phyloP scores from a whole-genome alignment of 352 stramenopile genomes.

The Thalassiosira sp. region DNA sequence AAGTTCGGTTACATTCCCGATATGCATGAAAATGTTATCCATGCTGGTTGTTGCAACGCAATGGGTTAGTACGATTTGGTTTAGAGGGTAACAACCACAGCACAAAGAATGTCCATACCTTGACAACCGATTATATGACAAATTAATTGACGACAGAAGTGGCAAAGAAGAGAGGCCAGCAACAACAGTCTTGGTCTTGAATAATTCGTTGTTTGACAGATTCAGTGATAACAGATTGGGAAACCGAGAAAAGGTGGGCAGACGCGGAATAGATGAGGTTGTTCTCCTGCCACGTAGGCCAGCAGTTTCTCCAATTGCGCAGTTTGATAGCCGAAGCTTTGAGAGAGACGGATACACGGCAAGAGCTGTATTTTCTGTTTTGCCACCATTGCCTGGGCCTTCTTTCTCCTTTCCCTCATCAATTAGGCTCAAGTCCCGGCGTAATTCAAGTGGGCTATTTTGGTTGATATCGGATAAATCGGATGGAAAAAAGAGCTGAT shows the following conservation, averaged over 20 bases:
- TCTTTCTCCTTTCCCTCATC: slow-evolving; percentile 12
- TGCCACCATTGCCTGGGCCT: neutral
- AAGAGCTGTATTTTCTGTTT: neutral
- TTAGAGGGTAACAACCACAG: neutral
- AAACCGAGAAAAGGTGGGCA: slow-evolving; percentile 50
- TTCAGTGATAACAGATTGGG: slow-evolving; percentile 64
- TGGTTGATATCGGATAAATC: slow-evolving; percentile 12
- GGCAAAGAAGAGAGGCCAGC: slow-evolving; percentile 52
- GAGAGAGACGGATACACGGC: slow-evolving; percentile 33
- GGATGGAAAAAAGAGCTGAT: slow-evolving; percentile 54
- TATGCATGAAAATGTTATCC: slow-evolving; percentile 51
- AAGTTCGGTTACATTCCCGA: slow-evolving; percentile 74
- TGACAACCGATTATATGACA: slow-evolving; percentile 67
- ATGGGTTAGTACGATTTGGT: slow-evolving; percentile 2
- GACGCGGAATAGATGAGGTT: neutral
- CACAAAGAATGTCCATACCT: slow-evolving; percentile 18
- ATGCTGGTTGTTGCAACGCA: slow-evolving; percentile 27
- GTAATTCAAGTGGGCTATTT: neutral
- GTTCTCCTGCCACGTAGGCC: slow-evolving; percentile 39
- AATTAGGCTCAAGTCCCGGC: slow-evolving; percentile 5
- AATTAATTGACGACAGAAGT: slow-evolving; percentile 64
- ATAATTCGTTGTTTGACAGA: slow-evolving; percentile 73
- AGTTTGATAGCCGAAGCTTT: slow-evolving; percentile 59
- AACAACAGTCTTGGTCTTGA: slow-evolving; percentile 55
- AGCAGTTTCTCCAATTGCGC: slow-evolving; percentile 59